Evolutionary conservation across 768 basidiomycete genomes (phyloP), one percentile per base, ranked within the genome.

Genomic region (Pholiota microspora): DNA sequence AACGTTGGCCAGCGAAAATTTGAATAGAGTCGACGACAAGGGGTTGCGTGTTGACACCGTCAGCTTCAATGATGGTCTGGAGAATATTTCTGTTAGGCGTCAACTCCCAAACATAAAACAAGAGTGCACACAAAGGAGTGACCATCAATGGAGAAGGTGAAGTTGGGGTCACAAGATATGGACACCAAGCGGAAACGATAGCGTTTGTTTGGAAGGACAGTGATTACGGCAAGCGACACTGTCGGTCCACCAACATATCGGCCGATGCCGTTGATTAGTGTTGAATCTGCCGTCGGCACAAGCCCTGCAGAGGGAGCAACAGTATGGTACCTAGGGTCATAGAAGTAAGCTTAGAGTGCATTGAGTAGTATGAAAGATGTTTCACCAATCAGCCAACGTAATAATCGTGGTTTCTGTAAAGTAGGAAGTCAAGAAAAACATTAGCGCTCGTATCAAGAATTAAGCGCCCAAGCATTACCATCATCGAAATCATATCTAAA

Each of bases 171-270:
- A 54, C 78, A 79, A 9, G 73, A 68, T 23, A 77, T 73, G 23
- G 64, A 65, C 0, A 79, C 64, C 24, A 80, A 57, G 16, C 79
- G 75, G 65, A 80, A 70, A n/a, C 79, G 74, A 57, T 80, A 79
- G 8, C 73, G 68, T 25, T 64, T 61, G 16, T 68, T 68, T 5
- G 62, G 45, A 6, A 61, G 31, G 29, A 79, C 75, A 18, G 61
- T 69, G 16, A 77, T 59, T 1, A 75, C 69, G 0, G 77, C 62
- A 10, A 78, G 69, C 0, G 63, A 59, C 7, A 70, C 60, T 1
- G 55, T 38, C n/a, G 76, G 68, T 1, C 71, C 71, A 31, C 65
- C 70, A 7, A 58, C 10, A 51, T 66, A 76, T 18, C 78, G 73
- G 15, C 80, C 79, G 6, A 70, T 64, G 2, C 79, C 79, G 51